Base-by-base conservation (phyloP, 768 basidiomycete species). In the Lactarius vividus region DNA sequence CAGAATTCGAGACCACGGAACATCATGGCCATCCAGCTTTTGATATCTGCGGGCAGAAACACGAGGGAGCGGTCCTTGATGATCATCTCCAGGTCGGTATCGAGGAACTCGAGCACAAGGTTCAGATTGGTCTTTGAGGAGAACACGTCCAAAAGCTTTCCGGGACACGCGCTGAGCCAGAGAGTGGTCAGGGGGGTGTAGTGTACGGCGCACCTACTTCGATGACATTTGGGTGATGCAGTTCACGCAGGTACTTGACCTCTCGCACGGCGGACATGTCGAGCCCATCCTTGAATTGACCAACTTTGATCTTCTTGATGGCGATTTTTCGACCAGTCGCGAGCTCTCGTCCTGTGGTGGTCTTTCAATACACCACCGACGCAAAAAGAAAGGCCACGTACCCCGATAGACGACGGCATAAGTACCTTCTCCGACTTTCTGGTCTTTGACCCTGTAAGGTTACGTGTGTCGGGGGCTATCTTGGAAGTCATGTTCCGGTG, bases 191-290 rank as follows among this genome's bases (percentile, higher is more conserved):
- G 40, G 23, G 37, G 26, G 9, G 20, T 33, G 29, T 23, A 57
- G 53, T 7, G 61, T 26, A 52, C 13, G 49, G 28, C 28, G 11
- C 13, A 73, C 81, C 39, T 65, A 92, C 96, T 81, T 92, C 92
- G 70, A 99, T 98, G 72, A 99, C 84, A 73, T 98, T 98, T 64
- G 90, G 90, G 79, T 99, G 97, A 65, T 86, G 88, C 49, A 99
- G 77, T 76, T 99, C 97, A 42, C 95, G 88, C 64, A 99, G 81
- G 75, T 95, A 98, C 76, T 97, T 98, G 73, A 99, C 96, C 78
- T 99, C 97, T 16, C 97, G 89, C 63, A 99, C 88, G 64, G 97
- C 97, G 67, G 94, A 96, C 95, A 99, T 98, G 78, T 98, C 96
- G 39, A 99, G 83, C 15, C 97, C 97, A 77, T 98, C 97, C 75